Evolutionary conservation across 345 rosid species (phyloP).

Genomic region (Trapa incisa): DNA sequence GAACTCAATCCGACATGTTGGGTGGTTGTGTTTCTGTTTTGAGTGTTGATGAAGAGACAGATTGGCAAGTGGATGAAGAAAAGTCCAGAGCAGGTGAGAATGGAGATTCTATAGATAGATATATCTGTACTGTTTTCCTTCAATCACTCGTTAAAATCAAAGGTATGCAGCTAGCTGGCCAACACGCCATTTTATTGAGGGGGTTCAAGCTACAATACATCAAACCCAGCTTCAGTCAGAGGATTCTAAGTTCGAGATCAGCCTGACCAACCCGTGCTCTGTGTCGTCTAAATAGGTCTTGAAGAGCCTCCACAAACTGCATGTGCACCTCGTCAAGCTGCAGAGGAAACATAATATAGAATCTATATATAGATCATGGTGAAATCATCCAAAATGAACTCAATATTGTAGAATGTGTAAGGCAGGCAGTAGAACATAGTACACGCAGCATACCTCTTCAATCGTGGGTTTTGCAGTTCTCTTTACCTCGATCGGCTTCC

Average conservation of each 20-base stretch:
- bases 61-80: not conserved
- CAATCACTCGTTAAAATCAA: too few relatives aligned
- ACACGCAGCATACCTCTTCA: conserved; percentile 54
- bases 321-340: conserved; percentile 43
- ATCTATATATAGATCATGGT: not conserved
- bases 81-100: not conserved
- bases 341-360: not conserved
- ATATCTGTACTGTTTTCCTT: not conserved
- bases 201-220: too few relatives aligned
- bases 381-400: not conserved
- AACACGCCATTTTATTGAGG: too few relatives aligned
- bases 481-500: conserved; percentile 68
- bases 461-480: conserved; percentile 46
- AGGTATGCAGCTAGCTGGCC: too few relatives aligned
- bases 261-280: conserved; percentile 46
- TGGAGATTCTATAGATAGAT: not conserved
- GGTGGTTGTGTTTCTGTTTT: too few relatives aligned
- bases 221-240: conserved; percentile 15
- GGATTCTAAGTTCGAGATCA: conserved; percentile 50
- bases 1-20: too few relatives aligned
- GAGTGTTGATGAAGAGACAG: not conserved
- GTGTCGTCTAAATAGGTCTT: conserved; percentile 65
- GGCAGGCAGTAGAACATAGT: not conserved
- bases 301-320: conserved; percentile 53
- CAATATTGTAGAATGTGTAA: not conserved